Conservation (phyloP, 2,329 filamentous ascomycete genomes). For the Nemania sp. region DNA sequence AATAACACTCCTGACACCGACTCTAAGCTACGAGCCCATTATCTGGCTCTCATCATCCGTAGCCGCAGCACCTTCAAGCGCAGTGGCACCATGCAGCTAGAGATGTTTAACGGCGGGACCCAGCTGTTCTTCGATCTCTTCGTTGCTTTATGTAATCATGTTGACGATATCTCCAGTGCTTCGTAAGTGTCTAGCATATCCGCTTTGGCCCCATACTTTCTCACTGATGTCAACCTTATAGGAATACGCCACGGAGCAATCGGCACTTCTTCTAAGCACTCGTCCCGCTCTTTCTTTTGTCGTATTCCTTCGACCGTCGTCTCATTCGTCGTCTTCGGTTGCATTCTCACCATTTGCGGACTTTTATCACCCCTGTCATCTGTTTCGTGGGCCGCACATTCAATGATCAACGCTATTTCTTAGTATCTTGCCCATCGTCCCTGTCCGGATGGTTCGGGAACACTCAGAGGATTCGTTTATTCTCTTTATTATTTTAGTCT, state of each 20-base stretch:
- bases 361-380: conserved; percentile 16
- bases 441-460: not conserved
- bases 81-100: conserved; percentile 92
- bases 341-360: conserved; percentile 13
- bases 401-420: conserved; percentile 38
- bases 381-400: not conserved
- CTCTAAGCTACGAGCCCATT: conserved; percentile 89
- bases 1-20: conserved; percentile 86
- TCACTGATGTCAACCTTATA: conserved; percentile 34
- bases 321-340: conserved; percentile 9
- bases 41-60: conserved; percentile 89
- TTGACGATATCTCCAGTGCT: conserved; percentile 68
- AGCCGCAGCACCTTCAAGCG: conserved; percentile 87
- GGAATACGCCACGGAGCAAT: conserved; percentile 54
- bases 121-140: conserved; percentile 92
- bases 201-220: not conserved
- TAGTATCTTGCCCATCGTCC: not conserved
- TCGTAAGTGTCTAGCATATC: conserved; percentile 49
- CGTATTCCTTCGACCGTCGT: conserved; percentile 4
- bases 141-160: conserved; percentile 89
- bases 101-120: conserved; percentile 85
- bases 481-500: conserved; percentile 15
- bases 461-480: conserved; percentile 7
- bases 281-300: conserved; percentile 8
- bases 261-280: conserved; percentile 41